Conservation (phyloP, 1,284 basidiomycete genomes). For the Sphagnurus paluster region DNA sequence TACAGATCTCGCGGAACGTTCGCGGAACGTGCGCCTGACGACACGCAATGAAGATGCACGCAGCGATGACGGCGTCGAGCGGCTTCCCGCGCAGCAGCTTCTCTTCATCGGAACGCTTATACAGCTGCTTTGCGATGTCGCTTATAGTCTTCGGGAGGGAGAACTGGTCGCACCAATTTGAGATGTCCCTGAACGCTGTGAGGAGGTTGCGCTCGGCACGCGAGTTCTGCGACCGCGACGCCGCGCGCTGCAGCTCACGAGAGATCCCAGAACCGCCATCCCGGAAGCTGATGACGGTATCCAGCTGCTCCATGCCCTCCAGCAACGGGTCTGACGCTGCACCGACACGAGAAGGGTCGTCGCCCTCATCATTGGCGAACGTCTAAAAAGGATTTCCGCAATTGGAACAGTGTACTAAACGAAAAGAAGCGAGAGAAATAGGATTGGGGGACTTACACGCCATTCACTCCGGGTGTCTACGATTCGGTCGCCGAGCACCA, state of each 20-base stretch:
- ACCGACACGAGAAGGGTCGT: slow-evolving; percentile 99
- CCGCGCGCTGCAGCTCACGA: slow-evolving; percentile 90
- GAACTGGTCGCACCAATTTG: slow-evolving; percentile 93
- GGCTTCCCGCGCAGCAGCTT: slow-evolving; percentile 91
- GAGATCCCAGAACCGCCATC: slow-evolving; percentile 95
- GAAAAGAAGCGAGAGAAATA: slow-evolving; percentile 18
- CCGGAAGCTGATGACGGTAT: slow-evolving; percentile 92
- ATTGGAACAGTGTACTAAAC: slow-evolving; percentile 21
- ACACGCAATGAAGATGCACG: slow-evolving; percentile 98
- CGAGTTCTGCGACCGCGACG: slow-evolving; percentile 73
- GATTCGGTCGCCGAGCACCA: slow-evolving; percentile 93
- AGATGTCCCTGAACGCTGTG: slow-evolving; percentile 89
- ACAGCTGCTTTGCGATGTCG: slow-evolving; percentile 96
- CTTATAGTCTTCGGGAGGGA: slow-evolving; percentile 93
- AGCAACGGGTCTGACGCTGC: slow-evolving; percentile 91
- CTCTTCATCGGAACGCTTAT: slow-evolving; percentile 96
- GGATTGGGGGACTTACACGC: slow-evolving; percentile 64
- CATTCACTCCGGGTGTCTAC: slow-evolving; percentile 99
- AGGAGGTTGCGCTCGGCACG: slow-evolving; percentile 85
- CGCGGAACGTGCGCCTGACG: slow-evolving; percentile 91
- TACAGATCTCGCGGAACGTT: slow-evolving; percentile 96
- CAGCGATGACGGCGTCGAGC: slow-evolving; percentile 91
- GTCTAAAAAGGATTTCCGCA: slow-evolving; percentile 58
- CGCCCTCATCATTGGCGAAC: slow-evolving; percentile 98
- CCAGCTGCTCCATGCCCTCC: slow-evolving; percentile 91